Percentiles rank a stretch among this genome's conserved stretches.
These are phyloP conservation scores for Salpingoeca rosetta DNA, from an alignment of 78 protist genomes.

Conservation along the genomic window DNA sequence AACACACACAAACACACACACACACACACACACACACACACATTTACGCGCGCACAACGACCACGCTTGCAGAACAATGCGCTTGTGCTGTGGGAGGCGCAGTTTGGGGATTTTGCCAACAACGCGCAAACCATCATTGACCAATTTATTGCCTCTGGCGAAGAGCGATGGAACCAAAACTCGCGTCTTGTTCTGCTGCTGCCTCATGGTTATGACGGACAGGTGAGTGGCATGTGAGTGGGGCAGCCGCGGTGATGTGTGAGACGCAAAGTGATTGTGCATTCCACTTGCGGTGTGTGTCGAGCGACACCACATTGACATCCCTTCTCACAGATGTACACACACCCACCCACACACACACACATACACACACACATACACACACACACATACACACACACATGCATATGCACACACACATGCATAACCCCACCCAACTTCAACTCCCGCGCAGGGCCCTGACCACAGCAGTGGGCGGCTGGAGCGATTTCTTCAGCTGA, in stretches of 20 bases:
- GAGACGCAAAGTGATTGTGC: no score
- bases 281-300: no score
- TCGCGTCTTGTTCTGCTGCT: constrained; percentile 78
- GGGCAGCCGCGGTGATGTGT: no score
- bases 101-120: constrained; percentile 91
- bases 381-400: no score
- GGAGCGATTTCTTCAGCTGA: constrained; percentile 68
- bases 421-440: no score
- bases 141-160: constrained; percentile 73
- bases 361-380: no score
- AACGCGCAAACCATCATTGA: constrained; percentile 90
- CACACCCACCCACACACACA: no score
- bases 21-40: neutral
- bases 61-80: constrained; percentile 43
- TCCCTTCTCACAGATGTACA: no score
- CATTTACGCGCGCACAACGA: no score
- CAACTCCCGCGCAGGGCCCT: constrained; percentile 75
- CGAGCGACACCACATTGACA: no score
- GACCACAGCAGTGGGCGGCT: constrained; percentile 88
- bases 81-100: constrained; percentile 94
- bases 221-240: no score
- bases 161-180: neutral
- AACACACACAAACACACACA: neutral
- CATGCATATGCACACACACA: no score
- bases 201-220: constrained; percentile 95